These are phyloP conservation scores for Vigna radiata DNA, from an alignment of 306 rosid species.

Conservation along the genomic window DNA sequence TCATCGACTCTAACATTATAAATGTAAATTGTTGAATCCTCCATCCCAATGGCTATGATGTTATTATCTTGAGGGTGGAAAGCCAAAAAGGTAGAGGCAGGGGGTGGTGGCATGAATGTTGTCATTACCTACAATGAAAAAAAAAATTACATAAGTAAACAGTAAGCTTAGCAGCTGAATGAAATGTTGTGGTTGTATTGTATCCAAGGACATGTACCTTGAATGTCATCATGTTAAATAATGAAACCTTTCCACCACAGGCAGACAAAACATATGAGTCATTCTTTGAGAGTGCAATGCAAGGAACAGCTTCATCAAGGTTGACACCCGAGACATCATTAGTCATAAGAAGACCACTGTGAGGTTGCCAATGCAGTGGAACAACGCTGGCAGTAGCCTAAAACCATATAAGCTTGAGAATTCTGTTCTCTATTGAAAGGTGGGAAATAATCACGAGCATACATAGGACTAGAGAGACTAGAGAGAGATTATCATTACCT, in stretches of 20 bases:
- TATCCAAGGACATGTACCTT: slow-evolving; percentile 54
- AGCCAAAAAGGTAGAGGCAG: slow-evolving; percentile 80
- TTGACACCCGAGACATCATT: slow-evolving; percentile 83
- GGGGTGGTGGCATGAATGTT: slow-evolving; percentile 81
- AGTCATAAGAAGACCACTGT: slow-evolving; percentile 85
- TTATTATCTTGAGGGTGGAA: slow-evolving; percentile 92
- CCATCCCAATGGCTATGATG: slow-evolving; percentile 95
- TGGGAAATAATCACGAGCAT: neutral
- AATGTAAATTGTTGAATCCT: slow-evolving; percentile 83
- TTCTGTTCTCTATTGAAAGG: slow-evolving; percentile 38
- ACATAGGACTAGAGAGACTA: slow-evolving; percentile 22
- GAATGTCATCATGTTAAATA: slow-evolving; percentile 86
- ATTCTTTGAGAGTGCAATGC: slow-evolving; percentile 87
- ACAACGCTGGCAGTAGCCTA: slow-evolving; percentile 86
- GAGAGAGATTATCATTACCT: slow-evolving; percentile 54
- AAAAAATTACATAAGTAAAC: slow-evolving; percentile 29
- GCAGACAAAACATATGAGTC: slow-evolving; percentile 91
- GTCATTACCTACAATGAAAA: slow-evolving; percentile 76
- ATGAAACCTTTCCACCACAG: slow-evolving; percentile 84
- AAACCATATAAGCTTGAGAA: slow-evolving; percentile 52
- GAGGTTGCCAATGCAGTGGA: slow-evolving; percentile 91
- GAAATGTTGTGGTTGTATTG: slow-evolving; percentile 27
- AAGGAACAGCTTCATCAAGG: slow-evolving; percentile 88
- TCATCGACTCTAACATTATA: slow-evolving; percentile 81
- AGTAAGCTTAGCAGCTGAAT: slow-evolving; percentile 32